These are phyloP conservation scores for Populus nigra DNA, from an alignment of 345 rosid genomes.

Conservation along the genomic window DNA sequence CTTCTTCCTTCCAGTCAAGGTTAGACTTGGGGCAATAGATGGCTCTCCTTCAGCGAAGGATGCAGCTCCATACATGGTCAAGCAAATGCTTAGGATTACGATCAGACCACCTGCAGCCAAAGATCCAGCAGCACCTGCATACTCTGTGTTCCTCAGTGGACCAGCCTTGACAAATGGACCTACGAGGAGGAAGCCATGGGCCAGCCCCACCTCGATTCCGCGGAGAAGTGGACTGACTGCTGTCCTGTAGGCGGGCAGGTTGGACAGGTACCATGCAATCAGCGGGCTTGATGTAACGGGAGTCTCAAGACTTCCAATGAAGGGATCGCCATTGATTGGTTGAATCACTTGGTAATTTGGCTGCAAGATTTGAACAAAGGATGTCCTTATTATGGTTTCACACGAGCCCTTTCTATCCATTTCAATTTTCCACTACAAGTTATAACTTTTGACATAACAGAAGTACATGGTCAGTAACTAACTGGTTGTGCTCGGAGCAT, in stretches of 20 bases:
- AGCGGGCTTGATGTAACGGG: constrained; percentile 91
- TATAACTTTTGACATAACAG: too few species aligned
- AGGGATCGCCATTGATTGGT: constrained; percentile 97
- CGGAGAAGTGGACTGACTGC: constrained; percentile 93
- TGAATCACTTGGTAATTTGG: constrained; percentile 89
- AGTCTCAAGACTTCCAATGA: constrained; percentile 95
- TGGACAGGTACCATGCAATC: constrained; percentile 92
- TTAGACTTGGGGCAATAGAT: constrained; percentile 70
- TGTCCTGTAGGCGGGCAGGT: constrained; percentile 91
- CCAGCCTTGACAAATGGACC: constrained; percentile 92
- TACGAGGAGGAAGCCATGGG: constrained; percentile 80
- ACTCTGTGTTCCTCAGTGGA: constrained; percentile 80
- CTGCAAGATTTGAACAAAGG: constrained; percentile 35
- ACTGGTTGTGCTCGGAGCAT: too few species aligned
- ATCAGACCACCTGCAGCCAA: constrained; percentile 85
- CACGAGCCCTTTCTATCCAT: neutral
- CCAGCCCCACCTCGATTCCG: constrained; percentile 79
- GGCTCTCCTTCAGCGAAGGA: constrained; percentile 81
- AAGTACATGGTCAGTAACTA: too few species aligned
- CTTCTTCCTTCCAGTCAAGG: constrained; percentile 93
- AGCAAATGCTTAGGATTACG: constrained; percentile 77
- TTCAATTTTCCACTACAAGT: too few species aligned
- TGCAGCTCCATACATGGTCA: constrained; percentile 81
- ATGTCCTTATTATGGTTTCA: neutral
- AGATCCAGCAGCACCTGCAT: constrained; percentile 76